phyloP scores from a whole-genome alignment of 2,329 filamentous ascomycete species.

The Nakataea oryzae region DNA sequence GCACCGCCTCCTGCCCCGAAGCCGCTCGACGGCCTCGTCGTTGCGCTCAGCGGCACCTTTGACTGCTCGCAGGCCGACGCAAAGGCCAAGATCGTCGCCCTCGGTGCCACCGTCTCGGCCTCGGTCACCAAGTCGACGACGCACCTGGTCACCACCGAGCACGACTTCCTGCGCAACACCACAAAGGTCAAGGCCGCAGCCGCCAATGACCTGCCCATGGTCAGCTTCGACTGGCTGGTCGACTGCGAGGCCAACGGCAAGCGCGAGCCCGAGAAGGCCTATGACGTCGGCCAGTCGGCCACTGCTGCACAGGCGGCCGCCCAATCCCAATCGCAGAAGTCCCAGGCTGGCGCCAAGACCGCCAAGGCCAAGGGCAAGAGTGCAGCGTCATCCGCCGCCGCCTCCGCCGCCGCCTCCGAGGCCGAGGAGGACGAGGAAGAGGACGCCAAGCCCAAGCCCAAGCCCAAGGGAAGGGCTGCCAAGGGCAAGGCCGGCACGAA shows the following conservation, averaged over 20 bases:
- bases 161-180: constrained; percentile 37
- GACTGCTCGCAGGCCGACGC: constrained; percentile 38
- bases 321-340: constrained; percentile 13
- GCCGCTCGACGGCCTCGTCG: constrained; percentile 34
- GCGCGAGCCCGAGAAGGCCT: constrained; percentile 22
- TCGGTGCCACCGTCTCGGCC: constrained; percentile 38
- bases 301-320: neutral
- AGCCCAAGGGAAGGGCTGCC: constrained; percentile 14
- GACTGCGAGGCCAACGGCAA: constrained; percentile 36
- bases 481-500: constrained; percentile 13
- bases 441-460: constrained; percentile 5
- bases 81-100: constrained; percentile 30
- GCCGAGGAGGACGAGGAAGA: constrained; percentile 2
- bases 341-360: constrained; percentile 6
- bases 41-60: constrained; percentile 54
- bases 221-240: constrained; percentile 51
- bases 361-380: constrained; percentile 17
- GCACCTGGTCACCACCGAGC: constrained; percentile 44
- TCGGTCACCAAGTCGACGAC: constrained; percentile 40
- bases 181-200: constrained; percentile 40
- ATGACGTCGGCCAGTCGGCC: constrained; percentile 4
- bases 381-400: neutral
- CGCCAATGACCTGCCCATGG: constrained; percentile 38
- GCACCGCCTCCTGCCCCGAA: constrained; percentile 6
- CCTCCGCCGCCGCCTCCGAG: neutral